Evolutionary conservation across 352 stramenopile genomes (phyloP), one percentile per base, ranked within the genome.

Genomic region (Peronospora farinosa): DNA sequence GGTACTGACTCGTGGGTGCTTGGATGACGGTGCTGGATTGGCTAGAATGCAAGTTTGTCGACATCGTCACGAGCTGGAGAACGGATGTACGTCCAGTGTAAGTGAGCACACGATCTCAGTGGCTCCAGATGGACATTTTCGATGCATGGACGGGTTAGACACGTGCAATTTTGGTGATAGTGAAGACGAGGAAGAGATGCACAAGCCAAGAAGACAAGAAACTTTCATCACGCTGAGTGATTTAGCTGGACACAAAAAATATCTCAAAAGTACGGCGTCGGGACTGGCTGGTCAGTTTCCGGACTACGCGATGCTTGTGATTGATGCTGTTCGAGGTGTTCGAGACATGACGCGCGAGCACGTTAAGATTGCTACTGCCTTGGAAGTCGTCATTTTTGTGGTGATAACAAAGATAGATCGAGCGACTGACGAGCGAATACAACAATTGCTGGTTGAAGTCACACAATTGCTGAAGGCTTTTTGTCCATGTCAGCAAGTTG

Each of bases 21-120:
- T 90, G 17, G 87, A 96, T 47, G 84, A 96, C 48, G 87, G 87
- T 2, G 63, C 77, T 39, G 87, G 87, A 1, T 65, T 95, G 23
- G 83, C 84, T 7, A 74, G 87, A 7, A 95, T 95, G 83, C 82
- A 95, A 57, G 84, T 95, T 12, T 94, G 95, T 60, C 69, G 76
- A 19, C 84, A 96, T 52, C 80, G 84, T 19, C 87, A 96, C 59
- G 87, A 96, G 59, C 69, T 96, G 7, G 84, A 95, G 50, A 88
- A 95, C 36, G 87, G 87, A 5, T 74, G 80, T 12, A 96, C 87
- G 9, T 93, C 79, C 10, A 93, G 81, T 67, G 79, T 96, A 30
- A 93, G 78, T 40, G 81, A 95, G 41, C 86, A 96, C 63, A 89
- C 80, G 17, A 77, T 95, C 38, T 77, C 72, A 0, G 68, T 88